phyloP scores from a whole-genome alignment of 2,329 filamentous ascomycete species.

The Aureobasidium mangrovei region DNA sequence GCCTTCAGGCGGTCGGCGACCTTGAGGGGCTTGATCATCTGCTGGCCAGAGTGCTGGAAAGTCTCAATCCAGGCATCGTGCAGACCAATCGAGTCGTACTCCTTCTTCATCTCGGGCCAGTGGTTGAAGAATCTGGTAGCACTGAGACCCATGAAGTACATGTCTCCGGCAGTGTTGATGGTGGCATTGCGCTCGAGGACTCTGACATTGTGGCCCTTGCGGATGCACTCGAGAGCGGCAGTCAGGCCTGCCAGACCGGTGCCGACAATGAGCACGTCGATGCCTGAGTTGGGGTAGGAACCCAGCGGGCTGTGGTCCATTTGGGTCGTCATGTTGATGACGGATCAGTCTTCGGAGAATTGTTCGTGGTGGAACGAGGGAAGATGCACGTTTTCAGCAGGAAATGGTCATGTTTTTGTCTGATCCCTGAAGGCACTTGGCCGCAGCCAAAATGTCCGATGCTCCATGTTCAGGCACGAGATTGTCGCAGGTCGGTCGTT shows the following conservation, averaged over 20 bases:
- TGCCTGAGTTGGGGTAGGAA: slow-evolving; percentile 36
- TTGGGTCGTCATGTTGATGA: slow-evolving; percentile 15
- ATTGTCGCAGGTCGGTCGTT: slow-evolving; percentile 10
- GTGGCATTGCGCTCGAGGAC: slow-evolving; percentile 31
- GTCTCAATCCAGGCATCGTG: slow-evolving; percentile 49
- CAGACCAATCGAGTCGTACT: slow-evolving; percentile 45
- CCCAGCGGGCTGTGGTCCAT: slow-evolving; percentile 40
- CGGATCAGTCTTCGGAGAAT: slow-evolving; percentile 1
- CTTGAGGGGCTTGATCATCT: slow-evolving; percentile 40
- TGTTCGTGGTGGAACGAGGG: slow-evolving; percentile 2
- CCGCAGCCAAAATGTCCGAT: not conserved
- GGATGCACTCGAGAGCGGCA: slow-evolving; percentile 25
- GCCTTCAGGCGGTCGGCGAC: slow-evolving; percentile 43
- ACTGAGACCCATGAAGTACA: slow-evolving; percentile 52
- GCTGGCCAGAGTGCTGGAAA: slow-evolving; percentile 45
- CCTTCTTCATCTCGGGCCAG: slow-evolving; percentile 44
- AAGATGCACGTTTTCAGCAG: slow-evolving; percentile 6
- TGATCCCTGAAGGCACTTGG: not conserved
- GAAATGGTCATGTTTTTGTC: slow-evolving; percentile 10
- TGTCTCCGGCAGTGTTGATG: slow-evolving; percentile 50
- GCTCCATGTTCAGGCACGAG: not conserved
- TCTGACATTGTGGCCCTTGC: slow-evolving; percentile 26
- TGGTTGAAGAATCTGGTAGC: slow-evolving; percentile 48
- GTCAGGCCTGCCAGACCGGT: slow-evolving; percentile 25
- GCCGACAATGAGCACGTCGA: slow-evolving; percentile 26